Base-by-base conservation (phyloP, 2,329 filamentous ascomycete genomes). In the Monilinia polystroma region DNA sequence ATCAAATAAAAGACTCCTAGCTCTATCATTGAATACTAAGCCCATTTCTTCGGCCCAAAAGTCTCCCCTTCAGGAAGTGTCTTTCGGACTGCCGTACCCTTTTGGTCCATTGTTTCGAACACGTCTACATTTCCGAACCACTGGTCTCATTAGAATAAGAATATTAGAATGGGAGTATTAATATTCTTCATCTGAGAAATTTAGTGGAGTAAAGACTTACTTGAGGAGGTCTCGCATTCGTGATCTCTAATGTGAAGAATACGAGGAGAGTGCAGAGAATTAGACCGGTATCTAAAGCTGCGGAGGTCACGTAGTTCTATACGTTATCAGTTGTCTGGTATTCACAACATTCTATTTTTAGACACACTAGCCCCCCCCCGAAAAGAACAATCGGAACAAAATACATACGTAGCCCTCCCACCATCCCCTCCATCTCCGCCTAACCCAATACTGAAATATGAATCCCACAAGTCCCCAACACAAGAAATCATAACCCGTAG, bases 251-350 rank as follows among this genome's bases (percentile, higher is more conserved):
- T n/a, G 67, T 70, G 51, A 63, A 63, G 32, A 63, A 90, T 67
- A 92, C 88, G 67, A 92, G 76, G 47, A 92, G 83, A 0, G 88
- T 88, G 45, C 83, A 84, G 26, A 91, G 76, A 16, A 88, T 85
- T 6, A 91, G 81, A 6, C 89, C 89, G 59, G 84, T 85, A 76
- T 92, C 90, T 49, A 92, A 79, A 1, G 87, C 90, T 0, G 89
- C 89, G 26, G 88, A 90, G 0, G 88, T 86, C 73, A 91, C 83
- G n/a, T 60, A 60, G 45, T 60, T 60, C 57, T 26, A 18, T 26
- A 18, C 6, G 38, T 35, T 5, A 12, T 23, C 2, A 11, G 10
- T 23, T 3, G 11, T 20, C 23, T 4, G 5, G 4, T 23, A 14
- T 51, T 38, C 20, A 18, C 16, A 23, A 23, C 1, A 20, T 35